phyloP scores from a whole-genome alignment of 192 early-diverging fungal species.

The Coemansia sp. region DNA sequence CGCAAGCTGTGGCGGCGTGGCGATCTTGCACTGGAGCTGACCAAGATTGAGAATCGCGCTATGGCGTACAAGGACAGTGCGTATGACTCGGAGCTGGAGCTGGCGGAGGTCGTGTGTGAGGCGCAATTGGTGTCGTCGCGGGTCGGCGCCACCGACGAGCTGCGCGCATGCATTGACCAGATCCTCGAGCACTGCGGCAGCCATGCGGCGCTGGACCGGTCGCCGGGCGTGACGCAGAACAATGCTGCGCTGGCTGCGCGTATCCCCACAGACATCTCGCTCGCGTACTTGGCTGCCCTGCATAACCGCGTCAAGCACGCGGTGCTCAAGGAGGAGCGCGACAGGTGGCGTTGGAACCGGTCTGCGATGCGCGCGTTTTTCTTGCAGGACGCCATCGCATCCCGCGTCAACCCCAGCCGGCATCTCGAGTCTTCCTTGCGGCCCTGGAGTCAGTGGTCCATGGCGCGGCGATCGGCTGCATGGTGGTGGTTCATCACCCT shows the following conservation, averaged over 20 bases:
- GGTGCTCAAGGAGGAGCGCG: conserved; percentile 65
- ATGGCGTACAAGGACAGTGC: conserved; percentile 75
- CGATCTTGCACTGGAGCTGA: conserved; percentile 60
- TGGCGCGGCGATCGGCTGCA: conserved; percentile 48
- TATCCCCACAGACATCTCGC: conserved; percentile 57
- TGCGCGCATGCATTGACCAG: conserved; percentile 63
- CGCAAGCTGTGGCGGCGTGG: conserved; percentile 80
- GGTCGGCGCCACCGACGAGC: conserved; percentile 44
- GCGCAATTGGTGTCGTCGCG: conserved; percentile 33
- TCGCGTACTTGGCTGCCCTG: conserved; percentile 65
- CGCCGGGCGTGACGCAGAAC: not conserved
- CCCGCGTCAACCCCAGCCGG: conserved; percentile 62
- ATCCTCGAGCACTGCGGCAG: conserved; percentile 61
- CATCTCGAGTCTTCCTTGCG: conserved; percentile 59
- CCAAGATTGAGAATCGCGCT: conserved; percentile 65
- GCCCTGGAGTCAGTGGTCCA: conserved; percentile 51
- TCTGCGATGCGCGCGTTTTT: conserved; percentile 76
- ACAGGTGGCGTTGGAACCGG: conserved; percentile 79
- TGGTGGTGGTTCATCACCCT: conserved; percentile 88
- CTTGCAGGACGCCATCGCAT: conserved; percentile 78
- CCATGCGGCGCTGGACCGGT: not conserved
- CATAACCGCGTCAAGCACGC: conserved; percentile 75
- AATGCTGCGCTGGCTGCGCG: conserved; percentile 21
- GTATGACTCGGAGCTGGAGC: conserved; percentile 82
- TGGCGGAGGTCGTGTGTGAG: conserved; percentile 59